phyloP scores from a whole-genome alignment of 768 basidiomycete genomes.

The Tricholomella constricta region DNA sequence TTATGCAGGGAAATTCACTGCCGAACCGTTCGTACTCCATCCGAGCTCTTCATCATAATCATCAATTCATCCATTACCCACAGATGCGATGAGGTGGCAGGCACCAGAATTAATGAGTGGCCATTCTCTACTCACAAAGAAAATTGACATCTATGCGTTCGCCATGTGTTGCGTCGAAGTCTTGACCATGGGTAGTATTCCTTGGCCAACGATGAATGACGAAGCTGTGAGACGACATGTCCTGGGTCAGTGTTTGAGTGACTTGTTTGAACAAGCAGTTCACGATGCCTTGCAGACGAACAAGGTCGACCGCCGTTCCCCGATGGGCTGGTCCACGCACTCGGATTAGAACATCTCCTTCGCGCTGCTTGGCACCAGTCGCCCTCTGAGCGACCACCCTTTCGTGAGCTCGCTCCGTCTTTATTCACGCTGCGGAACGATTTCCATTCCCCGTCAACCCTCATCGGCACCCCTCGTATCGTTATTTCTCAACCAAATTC shows the following conservation, averaged over 20 bases:
- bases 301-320: constrained; percentile 16
- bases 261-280: background rate
- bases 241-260: constrained; percentile 36
- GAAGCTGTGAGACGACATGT: constrained; percentile 52
- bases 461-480: constrained; percentile 6
- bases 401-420: background rate
- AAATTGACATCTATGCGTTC: constrained; percentile 70
- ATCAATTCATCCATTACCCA: too few species aligned
- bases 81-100: constrained; percentile 56
- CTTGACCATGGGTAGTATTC: constrained; percentile 59
- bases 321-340: background rate
- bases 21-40: too few species aligned
- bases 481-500: constrained; percentile 5
- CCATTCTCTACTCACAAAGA: constrained; percentile 39
- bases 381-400: constrained; percentile 7
- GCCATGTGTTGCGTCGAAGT: constrained; percentile 67
- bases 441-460: background rate
- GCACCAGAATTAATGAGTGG: constrained; percentile 65
- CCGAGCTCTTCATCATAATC: too few species aligned
- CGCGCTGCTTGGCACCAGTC: constrained; percentile 7
- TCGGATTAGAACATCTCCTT: constrained; percentile 3
- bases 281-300: background rate
- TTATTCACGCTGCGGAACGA: background rate
- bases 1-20: too few species aligned
- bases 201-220: constrained; percentile 56